Evolutionary conservation across 805 yeast genomes (phyloP).

Genomic region (Candida sithepensis): DNA sequence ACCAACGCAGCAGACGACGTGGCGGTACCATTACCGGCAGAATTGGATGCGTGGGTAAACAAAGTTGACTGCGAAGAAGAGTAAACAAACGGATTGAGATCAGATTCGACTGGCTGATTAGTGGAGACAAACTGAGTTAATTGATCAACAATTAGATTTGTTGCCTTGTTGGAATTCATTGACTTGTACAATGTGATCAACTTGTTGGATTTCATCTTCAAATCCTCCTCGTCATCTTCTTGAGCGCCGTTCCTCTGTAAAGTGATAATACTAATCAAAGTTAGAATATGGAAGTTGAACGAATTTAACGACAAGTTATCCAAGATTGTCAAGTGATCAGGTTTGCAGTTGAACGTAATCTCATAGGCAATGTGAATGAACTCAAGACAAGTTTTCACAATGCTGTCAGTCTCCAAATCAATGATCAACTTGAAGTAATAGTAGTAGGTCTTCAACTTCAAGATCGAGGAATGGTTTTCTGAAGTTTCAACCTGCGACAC

Average conservation of each 20-base stretch:
- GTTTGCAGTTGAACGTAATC: constrained; percentile 15
- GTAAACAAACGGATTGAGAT: background rate
- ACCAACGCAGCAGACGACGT: background rate
- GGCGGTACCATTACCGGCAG: background rate
- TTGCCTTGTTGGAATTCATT: background rate
- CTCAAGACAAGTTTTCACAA: constrained; percentile 17
- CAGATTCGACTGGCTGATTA: background rate
- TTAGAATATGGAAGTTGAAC: constrained; percentile 30
- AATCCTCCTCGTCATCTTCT: constrained; percentile 11
- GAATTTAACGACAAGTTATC: constrained; percentile 28
- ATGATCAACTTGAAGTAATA: constrained; percentile 27
- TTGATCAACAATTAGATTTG: background rate
- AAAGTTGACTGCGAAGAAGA: background rate
- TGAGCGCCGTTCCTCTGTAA: constrained; percentile 8
- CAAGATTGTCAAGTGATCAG: constrained; percentile 9
- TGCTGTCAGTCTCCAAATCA: constrained; percentile 17
- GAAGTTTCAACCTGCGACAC: constrained; percentile 17
- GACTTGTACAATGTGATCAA: constrained; percentile 19
- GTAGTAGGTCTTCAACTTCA: constrained; percentile 29
- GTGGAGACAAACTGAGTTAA: background rate
- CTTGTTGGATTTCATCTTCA: constrained; percentile 14
- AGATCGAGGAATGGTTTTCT: constrained; percentile 23
- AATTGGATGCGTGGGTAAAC: background rate
- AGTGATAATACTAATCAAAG: constrained; percentile 23
- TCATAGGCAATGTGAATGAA: constrained; percentile 23